These are phyloP conservation scores for Beverwykella pulmonaria DNA, from an alignment of 495 filamentous ascomycete genomes.

Conservation along the genomic window DNA sequence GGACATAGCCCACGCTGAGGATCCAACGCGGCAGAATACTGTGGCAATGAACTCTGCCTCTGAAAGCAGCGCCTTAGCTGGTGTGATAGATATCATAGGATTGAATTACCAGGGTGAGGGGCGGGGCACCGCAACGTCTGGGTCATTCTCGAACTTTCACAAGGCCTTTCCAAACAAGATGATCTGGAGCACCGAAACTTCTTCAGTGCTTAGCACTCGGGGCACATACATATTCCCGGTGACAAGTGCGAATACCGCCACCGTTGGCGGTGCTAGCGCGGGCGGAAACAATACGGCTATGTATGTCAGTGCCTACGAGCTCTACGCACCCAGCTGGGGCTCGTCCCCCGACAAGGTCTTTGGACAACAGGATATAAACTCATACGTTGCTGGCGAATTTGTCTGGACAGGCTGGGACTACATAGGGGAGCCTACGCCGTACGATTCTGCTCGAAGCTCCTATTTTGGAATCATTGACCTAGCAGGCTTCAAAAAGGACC, in stretches of 20 bases:
- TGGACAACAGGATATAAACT: conserved; percentile 48
- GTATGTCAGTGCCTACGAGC: conserved; percentile 54
- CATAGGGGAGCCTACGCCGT: conserved; percentile 55
- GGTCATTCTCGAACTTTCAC: conserved; percentile 48
- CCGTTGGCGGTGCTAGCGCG: conserved; percentile 27
- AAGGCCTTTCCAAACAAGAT: conserved; percentile 50
- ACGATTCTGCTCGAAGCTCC: conserved; percentile 47
- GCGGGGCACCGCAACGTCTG: conserved; percentile 40
- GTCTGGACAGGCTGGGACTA: conserved; percentile 59
- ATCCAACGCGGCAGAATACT: conserved; percentile 48
- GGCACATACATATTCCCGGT: conserved; percentile 58
- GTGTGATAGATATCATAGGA: conserved; percentile 49
- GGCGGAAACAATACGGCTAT: conserved; percentile 39
- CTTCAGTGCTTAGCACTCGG: conserved; percentile 50
- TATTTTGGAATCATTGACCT: conserved; percentile 56
- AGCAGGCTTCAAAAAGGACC: conserved; percentile 56
- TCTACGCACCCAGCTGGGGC: conserved; percentile 49
- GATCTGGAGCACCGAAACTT: conserved; percentile 50
- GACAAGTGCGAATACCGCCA: conserved; percentile 41
- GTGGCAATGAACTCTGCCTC: conserved; percentile 49
- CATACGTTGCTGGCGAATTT: conserved; percentile 54
- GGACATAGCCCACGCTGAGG: conserved; percentile 47
- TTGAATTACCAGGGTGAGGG: conserved; percentile 59
- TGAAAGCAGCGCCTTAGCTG: conserved; percentile 41
- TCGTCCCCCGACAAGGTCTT: conserved; percentile 56